Evolutionary conservation across 179 eudicot species (phyloP).

Genomic region (Vitellaria paradoxa): DNA sequence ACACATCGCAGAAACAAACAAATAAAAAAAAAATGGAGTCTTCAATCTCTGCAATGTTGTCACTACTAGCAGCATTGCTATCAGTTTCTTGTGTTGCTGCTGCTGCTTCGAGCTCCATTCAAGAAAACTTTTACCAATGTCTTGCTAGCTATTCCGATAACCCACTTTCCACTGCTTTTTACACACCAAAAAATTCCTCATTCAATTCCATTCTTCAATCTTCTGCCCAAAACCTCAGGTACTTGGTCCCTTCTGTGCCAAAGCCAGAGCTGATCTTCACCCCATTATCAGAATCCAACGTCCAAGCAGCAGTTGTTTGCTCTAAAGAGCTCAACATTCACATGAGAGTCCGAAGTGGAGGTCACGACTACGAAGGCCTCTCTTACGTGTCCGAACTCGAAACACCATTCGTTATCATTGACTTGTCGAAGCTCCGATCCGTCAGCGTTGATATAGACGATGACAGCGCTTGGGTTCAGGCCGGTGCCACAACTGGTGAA

Average conservation of each 20-base stretch:
- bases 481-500: background rate
- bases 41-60: conserved; percentile 1
- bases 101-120: conserved; percentile 16
- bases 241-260: background rate
- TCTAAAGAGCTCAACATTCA: background rate
- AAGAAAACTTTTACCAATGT: conserved; percentile 22
- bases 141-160: conserved; percentile 17
- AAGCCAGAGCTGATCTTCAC: background rate
- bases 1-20: background rate
- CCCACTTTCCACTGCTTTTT: conserved; percentile 24
- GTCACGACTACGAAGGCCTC: background rate
- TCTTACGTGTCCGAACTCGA: too few relatives aligned
- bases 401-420: too few relatives aligned
- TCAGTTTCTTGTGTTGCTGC: background rate
- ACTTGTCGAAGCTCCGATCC: background rate
- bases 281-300: background rate
- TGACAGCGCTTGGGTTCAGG: background rate
- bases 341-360: background rate
- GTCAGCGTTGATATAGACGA: background rate
- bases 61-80: background rate
- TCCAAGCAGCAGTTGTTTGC: background rate
- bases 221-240: background rate
- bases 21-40: background rate
- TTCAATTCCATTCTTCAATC: background rate
- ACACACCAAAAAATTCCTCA: conserved; percentile 13